phyloP scores from a whole-genome alignment of 2,329 filamentous ascomycete species.

The Claviceps humidiphila region DNA sequence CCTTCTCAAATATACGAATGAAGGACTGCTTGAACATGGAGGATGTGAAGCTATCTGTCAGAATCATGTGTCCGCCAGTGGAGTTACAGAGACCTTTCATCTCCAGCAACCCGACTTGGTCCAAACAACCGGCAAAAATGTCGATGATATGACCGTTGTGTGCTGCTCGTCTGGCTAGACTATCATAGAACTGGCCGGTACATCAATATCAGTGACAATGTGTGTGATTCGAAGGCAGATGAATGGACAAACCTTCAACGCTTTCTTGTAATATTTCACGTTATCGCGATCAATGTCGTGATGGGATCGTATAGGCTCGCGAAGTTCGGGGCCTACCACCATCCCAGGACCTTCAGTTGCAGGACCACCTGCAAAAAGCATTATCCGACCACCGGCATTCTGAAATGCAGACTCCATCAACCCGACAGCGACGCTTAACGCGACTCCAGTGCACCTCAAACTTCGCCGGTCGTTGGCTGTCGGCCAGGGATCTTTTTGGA shows the following conservation, averaged over 20 bases:
- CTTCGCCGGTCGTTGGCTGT: slow-evolving; percentile 86
- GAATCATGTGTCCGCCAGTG: slow-evolving; percentile 93
- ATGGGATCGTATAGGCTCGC: slow-evolving; percentile 93
- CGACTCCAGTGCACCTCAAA: slow-evolving; percentile 86
- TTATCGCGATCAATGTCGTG: slow-evolving; percentile 98
- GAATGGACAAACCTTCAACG: slow-evolving; percentile 56
- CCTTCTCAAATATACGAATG: slow-evolving; percentile 92
- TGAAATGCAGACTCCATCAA: slow-evolving; percentile 90
- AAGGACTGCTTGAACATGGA: slow-evolving; percentile 99
- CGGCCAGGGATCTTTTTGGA: slow-evolving; percentile 96
- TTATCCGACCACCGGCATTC: slow-evolving; percentile 87
- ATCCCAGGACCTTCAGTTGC: slow-evolving; percentile 93
- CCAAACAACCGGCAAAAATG: slow-evolving; percentile 92
- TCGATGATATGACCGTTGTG: slow-evolving; percentile 97
- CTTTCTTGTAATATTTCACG: slow-evolving; percentile 99
- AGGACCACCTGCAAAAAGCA: slow-evolving; percentile 91
- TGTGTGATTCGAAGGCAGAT: background rate
- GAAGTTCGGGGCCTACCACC: slow-evolving; percentile 89
- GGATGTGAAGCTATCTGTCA: slow-evolving; percentile 96
- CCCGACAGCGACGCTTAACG: slow-evolving; percentile 87
- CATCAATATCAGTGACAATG: background rate
- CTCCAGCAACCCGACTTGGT: slow-evolving; percentile 91
- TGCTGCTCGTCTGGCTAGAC: slow-evolving; percentile 80
- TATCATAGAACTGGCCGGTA: slow-evolving; percentile 68
- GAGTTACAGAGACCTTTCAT: slow-evolving; percentile 97